Percentiles rank a stretch among this genome's conserved stretches.
Conservation (phyloP, 176 grass and related monocot species). For the Thinopyrum elongatum region DNA sequence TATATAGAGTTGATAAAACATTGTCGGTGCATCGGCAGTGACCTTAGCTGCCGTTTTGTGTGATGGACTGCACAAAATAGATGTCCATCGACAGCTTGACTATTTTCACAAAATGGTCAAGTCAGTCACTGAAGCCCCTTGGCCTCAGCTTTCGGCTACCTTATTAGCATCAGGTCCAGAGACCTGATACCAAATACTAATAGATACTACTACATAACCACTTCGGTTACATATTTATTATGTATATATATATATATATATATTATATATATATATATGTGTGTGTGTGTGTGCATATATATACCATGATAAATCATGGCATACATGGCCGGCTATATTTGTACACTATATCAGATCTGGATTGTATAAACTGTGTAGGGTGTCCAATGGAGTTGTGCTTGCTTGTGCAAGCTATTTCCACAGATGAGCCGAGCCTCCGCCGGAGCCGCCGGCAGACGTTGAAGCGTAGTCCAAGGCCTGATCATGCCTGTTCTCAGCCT, state of each 20-base stretch:
- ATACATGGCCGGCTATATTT: constrained; percentile 42
- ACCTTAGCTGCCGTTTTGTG: constrained; percentile 42
- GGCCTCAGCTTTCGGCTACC: constrained; percentile 60
- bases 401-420: constrained; percentile 56
- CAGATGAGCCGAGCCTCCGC: constrained; percentile 29
- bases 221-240: constrained; percentile 61
- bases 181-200: constrained; percentile 40
- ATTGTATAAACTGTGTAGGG: constrained; percentile 25
- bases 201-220: constrained; percentile 38
- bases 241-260: constrained; percentile 45
- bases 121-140: constrained; percentile 58
- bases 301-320: constrained; percentile 33
- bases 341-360: constrained; percentile 50
- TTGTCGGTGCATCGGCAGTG: constrained; percentile 34
- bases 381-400: constrained; percentile 24
- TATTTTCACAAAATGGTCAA: constrained; percentile 59
- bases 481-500: constrained; percentile 38
- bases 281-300: constrained; percentile 20
- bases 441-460: constrained; percentile 39
- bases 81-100: constrained; percentile 60
- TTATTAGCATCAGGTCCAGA: constrained; percentile 38
- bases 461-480: constrained; percentile 56
- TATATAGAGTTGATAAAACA: constrained; percentile 35
- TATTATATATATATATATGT: constrained; percentile 44
- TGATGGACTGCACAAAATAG: constrained; percentile 59